Conservation (phyloP, 345 rosid genomes). For the Bretschneidera sinensis region DNA sequence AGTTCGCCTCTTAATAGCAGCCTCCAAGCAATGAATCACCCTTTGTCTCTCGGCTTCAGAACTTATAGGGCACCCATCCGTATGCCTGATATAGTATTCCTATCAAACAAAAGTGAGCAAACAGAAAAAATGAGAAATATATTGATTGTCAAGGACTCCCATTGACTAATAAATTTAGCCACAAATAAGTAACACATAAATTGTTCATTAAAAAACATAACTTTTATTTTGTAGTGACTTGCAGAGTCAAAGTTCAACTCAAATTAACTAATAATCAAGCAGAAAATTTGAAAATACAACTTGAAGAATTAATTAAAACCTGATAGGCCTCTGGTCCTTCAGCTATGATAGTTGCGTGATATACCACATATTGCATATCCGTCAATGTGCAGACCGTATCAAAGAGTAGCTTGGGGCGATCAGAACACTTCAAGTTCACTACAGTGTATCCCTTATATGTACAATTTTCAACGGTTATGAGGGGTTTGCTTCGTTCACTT, state of each 20-base stretch:
- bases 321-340: slow-evolving; percentile 79
- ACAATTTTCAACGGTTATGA: slow-evolving; percentile 61
- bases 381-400: slow-evolving; percentile 81
- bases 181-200: too few relatives aligned
- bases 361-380: slow-evolving; percentile 74
- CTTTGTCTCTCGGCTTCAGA: slow-evolving; percentile 95
- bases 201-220: too few relatives aligned
- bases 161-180: too few relatives aligned
- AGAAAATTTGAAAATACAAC: slow-evolving; percentile 2
- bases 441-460: slow-evolving; percentile 66
- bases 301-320: slow-evolving; percentile 31
- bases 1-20: slow-evolving; percentile 80
- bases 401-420: slow-evolving; percentile 70
- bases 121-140: slow-evolving; percentile 1
- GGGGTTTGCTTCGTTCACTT: slow-evolving; percentile 35
- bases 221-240: too few relatives aligned
- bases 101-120: slow-evolving; percentile 17
- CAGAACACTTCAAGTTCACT: slow-evolving; percentile 61
- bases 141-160: too few relatives aligned
- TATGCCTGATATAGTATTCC: slow-evolving; percentile 92
- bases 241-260: too few relatives aligned
- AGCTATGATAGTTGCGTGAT: slow-evolving; percentile 65
- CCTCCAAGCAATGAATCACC: slow-evolving; percentile 86
- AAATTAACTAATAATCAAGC: background rate
- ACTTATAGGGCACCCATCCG: slow-evolving; percentile 82